A percentile compares a stretch with the other conserved stretches of the same genome.
phyloP scores from a whole-genome alignment of 1,284 basidiomycete species.

The Ganoderma multipileum region DNA sequence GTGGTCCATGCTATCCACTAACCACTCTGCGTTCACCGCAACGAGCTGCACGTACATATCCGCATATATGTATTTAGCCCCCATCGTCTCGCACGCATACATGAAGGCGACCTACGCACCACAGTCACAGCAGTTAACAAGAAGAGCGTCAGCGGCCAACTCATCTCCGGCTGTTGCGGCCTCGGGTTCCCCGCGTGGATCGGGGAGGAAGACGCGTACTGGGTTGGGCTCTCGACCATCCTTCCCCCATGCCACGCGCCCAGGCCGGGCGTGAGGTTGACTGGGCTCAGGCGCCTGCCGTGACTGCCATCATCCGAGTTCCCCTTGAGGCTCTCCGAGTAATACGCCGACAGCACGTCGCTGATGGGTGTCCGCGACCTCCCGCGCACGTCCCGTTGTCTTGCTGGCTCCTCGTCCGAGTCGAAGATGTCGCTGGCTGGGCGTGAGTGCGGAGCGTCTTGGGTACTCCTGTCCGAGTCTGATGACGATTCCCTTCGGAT shows the following conservation, averaged over 20 bases:
- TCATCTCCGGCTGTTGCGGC: conserved; percentile 50
- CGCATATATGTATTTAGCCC: background rate
- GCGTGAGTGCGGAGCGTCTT: background rate
- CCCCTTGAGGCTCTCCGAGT: conserved; percentile 21
- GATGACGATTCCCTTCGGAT: background rate
- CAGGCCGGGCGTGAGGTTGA: background rate
- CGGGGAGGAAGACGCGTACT: conserved; percentile 6
- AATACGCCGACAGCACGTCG: conserved; percentile 38
- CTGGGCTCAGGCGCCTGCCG: background rate
- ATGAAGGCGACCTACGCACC: conserved; percentile 47
- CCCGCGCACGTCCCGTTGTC: conserved; percentile 14
- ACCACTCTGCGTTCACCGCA: conserved; percentile 80
- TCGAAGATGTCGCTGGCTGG: conserved; percentile 17
- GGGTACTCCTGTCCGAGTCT: conserved; percentile 1
- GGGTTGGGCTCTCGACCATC: conserved; percentile 3
- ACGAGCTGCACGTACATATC: conserved; percentile 57
- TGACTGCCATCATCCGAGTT: conserved; percentile 1
- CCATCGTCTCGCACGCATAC: background rate
- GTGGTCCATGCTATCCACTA: conserved; percentile 82
- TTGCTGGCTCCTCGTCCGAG: conserved; percentile 14
- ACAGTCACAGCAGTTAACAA: conserved; percentile 70
- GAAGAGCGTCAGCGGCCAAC: conserved; percentile 62
- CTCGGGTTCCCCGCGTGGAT: background rate
- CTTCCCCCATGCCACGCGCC: conserved; percentile 6
- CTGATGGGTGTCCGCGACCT: conserved; percentile 33